Base-by-base conservation (phyloP, 139 green algal genomes). In the Chlorella sorokiniana region DNA sequence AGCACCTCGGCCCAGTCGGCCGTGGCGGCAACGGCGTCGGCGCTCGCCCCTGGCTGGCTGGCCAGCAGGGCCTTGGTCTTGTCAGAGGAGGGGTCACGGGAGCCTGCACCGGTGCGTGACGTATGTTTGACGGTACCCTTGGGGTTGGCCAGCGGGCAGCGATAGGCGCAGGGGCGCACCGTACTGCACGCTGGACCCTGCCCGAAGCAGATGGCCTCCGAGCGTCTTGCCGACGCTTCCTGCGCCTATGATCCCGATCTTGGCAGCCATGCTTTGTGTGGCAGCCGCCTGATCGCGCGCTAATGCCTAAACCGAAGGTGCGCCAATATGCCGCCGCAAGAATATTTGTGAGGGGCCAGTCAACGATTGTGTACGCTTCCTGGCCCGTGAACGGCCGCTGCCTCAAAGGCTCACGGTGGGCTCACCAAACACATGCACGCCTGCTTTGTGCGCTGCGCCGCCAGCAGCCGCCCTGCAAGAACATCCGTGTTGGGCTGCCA, bases 191-290 rank as follows among this genome's bases (percentile, higher is more conserved):
- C 18, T 3, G 48, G 61, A 70, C 33, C 31, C 16, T 44, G 45
- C n/a, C 1, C 23, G 20, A 5, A 87, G 44, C 48, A 88, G 62
- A 11, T 33, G 23, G 7, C 64, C 38, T 31, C 84, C 84, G 1
- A 88, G 22, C 0, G 64, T 81, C 25, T n/a, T 76, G 11, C 84
- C 84, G 5, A 88, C 84, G 0, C 27, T 33, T 0, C 84, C 84
- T 11, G 80, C 80, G 2, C 84, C 84, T 18, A 88, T 52, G 54
- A 88, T 51, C 0, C 23, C 80, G 31, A 88, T 51, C 23, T 79
- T 86, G 6, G 56, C 52, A 42, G 44, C 22, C 78, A 48, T 83
- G 10, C 79, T 81, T 59, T 31, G 16, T 42, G 38, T 1, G 4
- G 40, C 20, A 40, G 29, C 3, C 27, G 14, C 27, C 4, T 40